These are phyloP conservation scores for Phytophthora pistaciae DNA, from an alignment of 352 stramenopile species.

Conservation along the genomic window DNA sequence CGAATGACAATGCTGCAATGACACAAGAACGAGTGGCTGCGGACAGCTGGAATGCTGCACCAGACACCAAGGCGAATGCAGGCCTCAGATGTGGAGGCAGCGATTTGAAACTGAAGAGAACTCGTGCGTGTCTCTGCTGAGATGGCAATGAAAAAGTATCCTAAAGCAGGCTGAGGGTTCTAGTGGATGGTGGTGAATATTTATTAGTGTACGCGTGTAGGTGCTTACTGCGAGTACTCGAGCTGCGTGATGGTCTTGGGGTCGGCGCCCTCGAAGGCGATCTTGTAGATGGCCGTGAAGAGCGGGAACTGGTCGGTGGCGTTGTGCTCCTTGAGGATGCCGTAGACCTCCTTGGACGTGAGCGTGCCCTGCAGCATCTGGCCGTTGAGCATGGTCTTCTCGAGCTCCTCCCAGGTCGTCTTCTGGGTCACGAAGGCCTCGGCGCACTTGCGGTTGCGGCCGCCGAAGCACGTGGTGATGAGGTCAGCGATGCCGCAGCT, in stretches of 20 bases:
- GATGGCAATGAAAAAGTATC: not conserved
- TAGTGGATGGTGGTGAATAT: conserved; percentile 24
- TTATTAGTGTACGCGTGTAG: conserved; percentile 18
- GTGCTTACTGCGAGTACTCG: conserved; percentile 28
- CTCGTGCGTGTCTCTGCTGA: conserved; percentile 13
- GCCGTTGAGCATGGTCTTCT: conserved; percentile 95
- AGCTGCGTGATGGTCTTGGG: conserved; percentile 85
- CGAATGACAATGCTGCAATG: conserved; percentile 10
- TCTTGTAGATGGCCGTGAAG: conserved; percentile 94
- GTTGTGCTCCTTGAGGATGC: conserved; percentile 89
- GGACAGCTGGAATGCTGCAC: not conserved
- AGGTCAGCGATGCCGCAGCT: conserved; percentile 97
- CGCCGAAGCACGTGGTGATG: conserved; percentile 98
- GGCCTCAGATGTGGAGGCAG: conserved; percentile 9
- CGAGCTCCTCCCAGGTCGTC: conserved; percentile 92
- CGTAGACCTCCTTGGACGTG: conserved; percentile 95
- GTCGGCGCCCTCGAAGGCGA: conserved; percentile 92
- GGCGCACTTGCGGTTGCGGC: conserved; percentile 97
- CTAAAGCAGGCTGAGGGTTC: not conserved
- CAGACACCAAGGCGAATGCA: too few relatives aligned
- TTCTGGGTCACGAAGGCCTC: conserved; percentile 92
- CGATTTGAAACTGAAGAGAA: conserved; percentile 16
- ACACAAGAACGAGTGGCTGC: conserved; percentile 29
- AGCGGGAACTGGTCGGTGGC: conserved; percentile 91
- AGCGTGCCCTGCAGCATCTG: conserved; percentile 98